phyloP scores from a whole-genome alignment of 768 basidiomycete genomes.

The Tephrocybe sp. region DNA sequence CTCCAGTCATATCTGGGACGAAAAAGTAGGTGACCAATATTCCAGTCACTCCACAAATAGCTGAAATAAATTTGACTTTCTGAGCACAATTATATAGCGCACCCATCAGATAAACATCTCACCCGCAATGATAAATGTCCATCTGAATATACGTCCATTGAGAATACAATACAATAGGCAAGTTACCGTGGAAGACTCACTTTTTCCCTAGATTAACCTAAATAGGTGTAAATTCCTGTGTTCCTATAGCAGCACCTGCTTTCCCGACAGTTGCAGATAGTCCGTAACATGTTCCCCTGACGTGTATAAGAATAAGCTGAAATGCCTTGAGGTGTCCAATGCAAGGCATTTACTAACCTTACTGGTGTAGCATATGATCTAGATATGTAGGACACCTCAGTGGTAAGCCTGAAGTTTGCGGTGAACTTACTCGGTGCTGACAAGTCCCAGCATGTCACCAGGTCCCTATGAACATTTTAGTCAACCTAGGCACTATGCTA shows the following conservation, averaged over 20 bases:
- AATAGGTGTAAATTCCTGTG: slow-evolving; percentile 71
- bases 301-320: slow-evolving; percentile 1
- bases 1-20: slow-evolving; percentile 65
- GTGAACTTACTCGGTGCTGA: slow-evolving; percentile 59
- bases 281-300: slow-evolving; percentile 67
- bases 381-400: no score
- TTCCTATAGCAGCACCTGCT: slow-evolving; percentile 71
- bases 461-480: slow-evolving; percentile 47
- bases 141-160: slow-evolving; percentile 31
- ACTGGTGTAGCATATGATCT: slow-evolving; percentile 68
- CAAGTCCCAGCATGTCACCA: slow-evolving; percentile 69
- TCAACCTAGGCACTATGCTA: not conserved
- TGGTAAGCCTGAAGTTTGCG: no score
- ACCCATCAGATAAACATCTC: slow-evolving; percentile 2
- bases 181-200: slow-evolving; percentile 38
- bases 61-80: slow-evolving; percentile 30
- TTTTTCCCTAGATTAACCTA: slow-evolving; percentile 66
- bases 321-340: not conserved
- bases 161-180: no score
- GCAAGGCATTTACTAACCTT: slow-evolving; percentile 34
- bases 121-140: slow-evolving; percentile 60
- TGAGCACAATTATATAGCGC: not conserved
- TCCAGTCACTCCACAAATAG: slow-evolving; percentile 65
- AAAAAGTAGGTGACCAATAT: slow-evolving; percentile 69
- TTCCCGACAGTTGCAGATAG: slow-evolving; percentile 69